Evolutionary conservation across 2,329 filamentous ascomycete genomes (phyloP).

Genomic region (Aspergillus sergii): DNA sequence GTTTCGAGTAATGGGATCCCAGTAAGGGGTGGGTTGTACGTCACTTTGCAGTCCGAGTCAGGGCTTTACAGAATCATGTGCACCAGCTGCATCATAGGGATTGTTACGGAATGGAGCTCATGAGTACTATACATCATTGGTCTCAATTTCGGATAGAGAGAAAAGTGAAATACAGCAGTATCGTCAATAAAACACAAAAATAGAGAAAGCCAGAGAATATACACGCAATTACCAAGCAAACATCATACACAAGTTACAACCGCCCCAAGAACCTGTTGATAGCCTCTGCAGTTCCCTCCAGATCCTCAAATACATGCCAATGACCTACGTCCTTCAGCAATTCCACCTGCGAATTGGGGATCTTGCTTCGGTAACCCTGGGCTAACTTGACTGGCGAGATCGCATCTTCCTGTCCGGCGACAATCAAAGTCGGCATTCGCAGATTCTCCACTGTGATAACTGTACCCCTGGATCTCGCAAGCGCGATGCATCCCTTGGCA

Average conservation of each 20-base stretch:
- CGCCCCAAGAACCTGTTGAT: neutral
- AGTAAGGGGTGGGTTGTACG: neutral
- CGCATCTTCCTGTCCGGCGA: constrained; percentile 50
- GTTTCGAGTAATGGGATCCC: neutral
- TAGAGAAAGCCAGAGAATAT: neutral
- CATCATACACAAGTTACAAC: neutral
- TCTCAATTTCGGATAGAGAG: neutral
- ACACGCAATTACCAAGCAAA: neutral
- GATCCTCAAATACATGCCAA: constrained; percentile 56
- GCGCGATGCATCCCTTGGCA: constrained; percentile 56
- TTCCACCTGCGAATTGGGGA: constrained; percentile 24
- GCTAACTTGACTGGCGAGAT: constrained; percentile 32
- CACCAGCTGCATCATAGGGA: neutral
- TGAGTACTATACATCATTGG: neutral
- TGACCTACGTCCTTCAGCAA: constrained; percentile 49
- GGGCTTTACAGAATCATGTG: neutral
- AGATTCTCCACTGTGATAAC: constrained; percentile 35
- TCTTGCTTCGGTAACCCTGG: constrained; percentile 36
- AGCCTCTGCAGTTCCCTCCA: constrained; percentile 19
- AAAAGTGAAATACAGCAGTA: neutral
- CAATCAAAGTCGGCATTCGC: constrained; percentile 46
- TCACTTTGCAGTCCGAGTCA: neutral
- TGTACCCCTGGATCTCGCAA: constrained; percentile 42
- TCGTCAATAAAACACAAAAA: neutral
- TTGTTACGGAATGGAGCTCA: neutral